Evolutionary conservation across 306 rosid genomes (phyloP).

Genomic region (Elaeagnus macrophylla): DNA sequence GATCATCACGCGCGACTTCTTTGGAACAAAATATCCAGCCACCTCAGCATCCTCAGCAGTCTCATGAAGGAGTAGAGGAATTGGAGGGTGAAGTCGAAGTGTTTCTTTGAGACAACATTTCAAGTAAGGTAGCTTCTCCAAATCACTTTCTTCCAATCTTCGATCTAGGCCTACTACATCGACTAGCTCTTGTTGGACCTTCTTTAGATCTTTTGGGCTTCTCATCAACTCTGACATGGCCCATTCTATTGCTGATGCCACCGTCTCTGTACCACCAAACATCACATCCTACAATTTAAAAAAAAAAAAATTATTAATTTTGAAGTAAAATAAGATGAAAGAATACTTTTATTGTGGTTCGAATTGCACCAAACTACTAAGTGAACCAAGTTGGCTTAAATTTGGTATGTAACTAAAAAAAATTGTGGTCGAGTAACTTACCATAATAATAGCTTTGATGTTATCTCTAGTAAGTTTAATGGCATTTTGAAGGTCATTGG

Average conservation of each 20-base stretch:
- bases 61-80: constrained; percentile 89
- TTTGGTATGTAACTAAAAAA: not conserved
- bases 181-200: constrained; percentile 49
- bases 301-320: not conserved
- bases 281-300: constrained; percentile 54
- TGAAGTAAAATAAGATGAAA: not conserved
- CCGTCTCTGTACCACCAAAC: constrained; percentile 96
- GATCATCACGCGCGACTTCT: constrained; percentile 60
- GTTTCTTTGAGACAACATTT: constrained; percentile 61
- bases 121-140: constrained; percentile 50
- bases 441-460: constrained; percentile 91
- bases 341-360: too few relatives aligned
- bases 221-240: constrained; percentile 67
- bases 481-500: constrained; percentile 34
- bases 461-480: constrained; percentile 69
- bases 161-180: constrained; percentile 64
- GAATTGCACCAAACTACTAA: too few relatives aligned
- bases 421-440: constrained; percentile 6
- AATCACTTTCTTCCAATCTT: constrained; percentile 52
- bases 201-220: constrained; percentile 50
- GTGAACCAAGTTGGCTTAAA: too few relatives aligned
- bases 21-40: constrained; percentile 50
- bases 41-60: constrained; percentile 59
- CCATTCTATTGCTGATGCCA: constrained; percentile 92
- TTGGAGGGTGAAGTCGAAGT: constrained; percentile 83